Evolutionary conservation across 495 filamentous ascomycete genomes (phyloP), one percentile per base, ranked within the genome.

Genomic region (Tetracladium marchalianum): DNA sequence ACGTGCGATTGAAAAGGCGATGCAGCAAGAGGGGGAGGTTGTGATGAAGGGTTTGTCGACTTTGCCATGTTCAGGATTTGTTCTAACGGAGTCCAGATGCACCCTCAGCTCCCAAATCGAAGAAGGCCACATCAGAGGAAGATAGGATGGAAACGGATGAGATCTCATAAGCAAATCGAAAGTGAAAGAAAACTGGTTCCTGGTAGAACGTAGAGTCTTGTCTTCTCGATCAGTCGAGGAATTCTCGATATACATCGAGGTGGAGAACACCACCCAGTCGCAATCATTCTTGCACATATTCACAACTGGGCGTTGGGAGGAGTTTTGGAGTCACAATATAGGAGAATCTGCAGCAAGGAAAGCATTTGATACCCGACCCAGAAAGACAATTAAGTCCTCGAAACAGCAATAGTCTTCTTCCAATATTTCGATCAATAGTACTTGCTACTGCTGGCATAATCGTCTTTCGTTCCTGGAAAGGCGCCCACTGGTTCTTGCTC

Each of bases 381-480:
- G 7, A 27, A 27, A 27, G 22, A 27, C 22, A 27, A 7, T 27
- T 7, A 27, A 27, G 22, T 27, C 22, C 22, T 27, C 22, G 7
- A 27, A 27, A 27, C 22, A 27, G 22, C 22, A 27, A 3, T 27
- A 7, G 3, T 27, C 22, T 27, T 7, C 22, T 27, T 27, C 7
- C 22, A 27, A 27, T 3, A 3, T 7, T 3, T 7, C 22, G 24
- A 35, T 51, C 39, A 55, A 17, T 57, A 57, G 47, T 53, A 50
- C n/a, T 27, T 48, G 38, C 57, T 51, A 16, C 53, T 56, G 18
- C 57, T 47, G 1, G 47, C 35, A 40, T 67, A 67, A 41, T 66
- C 60, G 12, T 41, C 46, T 34, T 56, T 59, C 5, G 59, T 60
- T 1, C 65, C 66, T 7, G 66, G 67, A 54, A 69, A 69, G 9